Percentiles rank a stretch among this genome's conserved stretches.
Evolutionary conservation across 2,329 filamentous ascomycete species (phyloP).

Genomic region (Myriosclerotinia duriaeana): DNA sequence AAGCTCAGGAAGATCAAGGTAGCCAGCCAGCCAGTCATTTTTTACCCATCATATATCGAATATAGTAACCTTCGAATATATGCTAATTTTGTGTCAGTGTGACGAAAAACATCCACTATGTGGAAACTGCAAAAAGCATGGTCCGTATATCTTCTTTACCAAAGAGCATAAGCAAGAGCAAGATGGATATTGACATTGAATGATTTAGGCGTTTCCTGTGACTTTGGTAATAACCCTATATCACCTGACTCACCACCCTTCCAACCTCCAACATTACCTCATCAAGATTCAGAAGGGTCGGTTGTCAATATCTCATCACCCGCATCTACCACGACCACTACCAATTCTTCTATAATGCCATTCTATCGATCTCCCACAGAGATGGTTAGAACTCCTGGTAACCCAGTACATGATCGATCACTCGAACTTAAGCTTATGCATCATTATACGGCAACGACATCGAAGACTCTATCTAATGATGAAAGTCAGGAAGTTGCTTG

Average conservation of each 20-base stretch:
- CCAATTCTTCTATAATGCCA: slow-evolving; percentile 28
- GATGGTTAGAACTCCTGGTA: slow-evolving; percentile 26
- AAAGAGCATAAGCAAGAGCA: neutral
- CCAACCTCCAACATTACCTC: slow-evolving; percentile 17
- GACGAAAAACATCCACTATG: slow-evolving; percentile 65
- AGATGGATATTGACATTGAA: neutral
- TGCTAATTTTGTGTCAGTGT: slow-evolving; percentile 45
- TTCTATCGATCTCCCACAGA: slow-evolving; percentile 32
- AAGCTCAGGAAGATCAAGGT: slow-evolving; percentile 72
- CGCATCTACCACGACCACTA: slow-evolving; percentile 28
- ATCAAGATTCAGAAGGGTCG: slow-evolving; percentile 13
- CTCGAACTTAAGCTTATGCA: slow-evolving; percentile 64
- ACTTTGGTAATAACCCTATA: slow-evolving; percentile 52
- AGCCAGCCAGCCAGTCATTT: neutral
- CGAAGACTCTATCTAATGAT: slow-evolving; percentile 56
- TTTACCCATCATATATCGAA: too few relatives aligned
- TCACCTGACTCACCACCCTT: slow-evolving; percentile 27
- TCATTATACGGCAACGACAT: slow-evolving; percentile 61
- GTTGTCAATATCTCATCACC: slow-evolving; percentile 24
- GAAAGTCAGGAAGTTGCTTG: slow-evolving; percentile 57
- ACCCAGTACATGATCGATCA: slow-evolving; percentile 30
- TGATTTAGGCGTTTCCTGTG: slow-evolving; percentile 53
- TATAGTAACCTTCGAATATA: too few relatives aligned
- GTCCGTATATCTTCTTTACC: slow-evolving; percentile 10
- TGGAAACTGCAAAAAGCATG: slow-evolving; percentile 66